Base-by-base conservation (phyloP, 805 yeast species). In the Zygosaccharomyces bisporus region DNA sequence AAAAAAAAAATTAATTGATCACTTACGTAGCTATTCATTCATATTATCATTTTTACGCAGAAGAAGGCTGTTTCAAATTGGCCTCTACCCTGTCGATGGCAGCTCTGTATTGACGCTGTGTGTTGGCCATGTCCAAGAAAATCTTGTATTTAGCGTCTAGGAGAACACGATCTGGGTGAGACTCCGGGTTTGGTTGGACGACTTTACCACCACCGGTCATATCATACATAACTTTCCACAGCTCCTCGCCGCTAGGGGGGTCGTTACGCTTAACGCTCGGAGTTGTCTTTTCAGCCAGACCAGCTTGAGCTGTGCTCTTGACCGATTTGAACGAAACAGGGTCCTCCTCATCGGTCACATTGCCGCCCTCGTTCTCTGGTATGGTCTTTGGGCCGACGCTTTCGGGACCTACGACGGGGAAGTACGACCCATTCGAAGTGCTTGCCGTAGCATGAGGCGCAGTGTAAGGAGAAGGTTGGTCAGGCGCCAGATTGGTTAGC, bases 211-310 rank as follows among this genome's bases (percentile, higher is more conserved):
- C 79, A 6, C 95, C 91, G 1, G 95, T 83, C 71, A 90, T 74
- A 49, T 75, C 74, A 53, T 77, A 76, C 99, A 93, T 93, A 30
- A 84, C 80, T 29, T 80, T 77, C 98, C 98, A 91, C 46, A 93
- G 71, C 44, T 73, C 75, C 51, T 80, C 81, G 25, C 86, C 86
- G 3, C 77, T 56, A 27, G 57, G 9, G 9, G 25, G 81, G 25
- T 86, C 86, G 25, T 21, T 21, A 21, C 8, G 8, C 3, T 77
- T 56, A 24, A 56, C 37, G 17, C 41, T 31, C 14, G 50, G 20
- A 19, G 41, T 37, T 38, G 44, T 32, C 41, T 46, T 34, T 56
- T 61, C 34, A 55, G 44, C 49, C 60, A 56, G 46, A 61, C 77
- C 72, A 14, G 71, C 75, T 55, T 77, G 75, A 53, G 79, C 83